Conservation (phyloP, 352 stramenopile genomes). For the Phytophthora tubulina region DNA sequence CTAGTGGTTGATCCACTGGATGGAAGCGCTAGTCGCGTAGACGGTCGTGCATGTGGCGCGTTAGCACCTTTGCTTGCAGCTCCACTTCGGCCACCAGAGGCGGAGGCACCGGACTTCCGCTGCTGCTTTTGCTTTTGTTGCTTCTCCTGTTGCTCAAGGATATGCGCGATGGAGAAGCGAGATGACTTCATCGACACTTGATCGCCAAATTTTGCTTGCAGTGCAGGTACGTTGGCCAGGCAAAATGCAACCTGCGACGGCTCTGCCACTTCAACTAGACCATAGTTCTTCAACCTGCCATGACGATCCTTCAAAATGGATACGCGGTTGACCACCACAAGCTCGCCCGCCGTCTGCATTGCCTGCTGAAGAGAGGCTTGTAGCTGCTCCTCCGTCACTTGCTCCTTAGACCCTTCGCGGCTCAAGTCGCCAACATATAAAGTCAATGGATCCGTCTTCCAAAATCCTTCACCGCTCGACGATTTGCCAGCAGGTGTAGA, state of each 20-base stretch:
- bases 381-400: constrained; percentile 51
- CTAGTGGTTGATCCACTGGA: constrained; percentile 38
- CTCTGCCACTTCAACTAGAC: constrained; percentile 61
- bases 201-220: constrained; percentile 53
- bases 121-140: constrained; percentile 50
- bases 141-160: constrained; percentile 68
- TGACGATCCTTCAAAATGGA: constrained; percentile 69
- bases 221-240: constrained; percentile 37
- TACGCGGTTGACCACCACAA: constrained; percentile 55
- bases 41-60: constrained; percentile 34
- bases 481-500: constrained; percentile 19
- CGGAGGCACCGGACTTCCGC: constrained; percentile 14
- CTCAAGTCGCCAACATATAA: constrained; percentile 67
- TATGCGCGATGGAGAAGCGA: constrained; percentile 70
- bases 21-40: constrained; percentile 39
- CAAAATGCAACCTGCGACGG: constrained; percentile 41
- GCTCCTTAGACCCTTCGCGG: constrained; percentile 39
- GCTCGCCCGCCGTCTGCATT: constrained; percentile 39
- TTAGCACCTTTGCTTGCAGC: constrained; percentile 22
- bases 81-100: neutral
- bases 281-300: constrained; percentile 74
- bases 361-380: constrained; percentile 51
- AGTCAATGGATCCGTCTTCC: constrained; percentile 63
- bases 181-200: constrained; percentile 68
- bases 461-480: constrained; percentile 35